A percentile compares a stretch with the other conserved stretches of the same genome.
phyloP scores from a whole-genome alignment of 371 early-diverging fungal species.

The Mucor circinelloides region DNA sequence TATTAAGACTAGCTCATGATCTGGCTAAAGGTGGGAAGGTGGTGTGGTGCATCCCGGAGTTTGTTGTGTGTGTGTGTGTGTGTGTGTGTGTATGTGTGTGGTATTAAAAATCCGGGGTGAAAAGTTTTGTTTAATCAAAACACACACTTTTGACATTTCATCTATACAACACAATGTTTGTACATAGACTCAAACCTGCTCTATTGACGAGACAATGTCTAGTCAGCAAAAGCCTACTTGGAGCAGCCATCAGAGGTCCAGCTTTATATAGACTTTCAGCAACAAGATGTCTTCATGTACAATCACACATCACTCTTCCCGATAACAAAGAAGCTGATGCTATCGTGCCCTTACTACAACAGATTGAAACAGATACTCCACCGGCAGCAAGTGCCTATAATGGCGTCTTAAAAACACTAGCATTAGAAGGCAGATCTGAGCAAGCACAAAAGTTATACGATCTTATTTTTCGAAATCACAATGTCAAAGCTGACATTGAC shows the following conservation, averaged over 20 bases:
- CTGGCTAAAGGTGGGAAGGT: neutral
- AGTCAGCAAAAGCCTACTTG: neutral
- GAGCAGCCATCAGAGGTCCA: neutral
- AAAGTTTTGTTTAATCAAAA: neutral
- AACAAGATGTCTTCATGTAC: neutral
- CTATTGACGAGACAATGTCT: neutral
- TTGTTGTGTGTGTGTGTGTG: no score
- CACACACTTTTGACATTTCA: neutral
- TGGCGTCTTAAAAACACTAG: constrained; percentile 32
- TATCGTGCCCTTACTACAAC: constrained; percentile 10
- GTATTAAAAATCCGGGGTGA: constrained; percentile 1
- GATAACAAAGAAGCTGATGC: constrained; percentile 13
- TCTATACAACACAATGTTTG: neutral
- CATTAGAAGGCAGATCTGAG: constrained; percentile 32
- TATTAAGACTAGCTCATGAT: neutral
- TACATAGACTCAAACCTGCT: neutral
- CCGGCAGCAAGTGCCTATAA: constrained; percentile 26
- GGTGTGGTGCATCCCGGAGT: no score
- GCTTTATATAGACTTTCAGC: neutral
- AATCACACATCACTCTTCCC: constrained; percentile 6
- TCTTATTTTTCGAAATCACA: constrained; percentile 30
- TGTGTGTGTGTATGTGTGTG: no score
- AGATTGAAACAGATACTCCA: constrained; percentile 1
- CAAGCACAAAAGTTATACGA: constrained; percentile 48
- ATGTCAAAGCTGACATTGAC: constrained; percentile 24